Percentiles rank a stretch among this genome's conserved stretches.
phyloP scores from a whole-genome alignment of 345 rosid species.

The Zanthoxylum bungeanum region DNA sequence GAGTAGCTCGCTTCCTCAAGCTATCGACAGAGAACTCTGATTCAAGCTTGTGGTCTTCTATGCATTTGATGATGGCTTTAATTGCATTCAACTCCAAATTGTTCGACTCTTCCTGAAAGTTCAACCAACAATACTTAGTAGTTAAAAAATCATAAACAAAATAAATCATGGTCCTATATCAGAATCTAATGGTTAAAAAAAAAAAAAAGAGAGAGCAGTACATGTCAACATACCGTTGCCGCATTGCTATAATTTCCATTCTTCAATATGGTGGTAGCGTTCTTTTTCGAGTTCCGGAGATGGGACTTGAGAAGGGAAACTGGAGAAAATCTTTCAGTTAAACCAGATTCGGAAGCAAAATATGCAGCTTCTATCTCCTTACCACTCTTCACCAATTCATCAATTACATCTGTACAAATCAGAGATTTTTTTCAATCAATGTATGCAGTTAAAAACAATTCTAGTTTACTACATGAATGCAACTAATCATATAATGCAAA shows the following conservation, averaged over 20 bases:
- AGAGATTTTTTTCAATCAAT: conserved; percentile 14
- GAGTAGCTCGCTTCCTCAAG: conserved; percentile 40
- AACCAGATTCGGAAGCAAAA: conserved; percentile 50
- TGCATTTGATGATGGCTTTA: conserved; percentile 50
- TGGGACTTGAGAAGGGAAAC: conserved; percentile 46
- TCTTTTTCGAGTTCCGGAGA: conserved; percentile 39
- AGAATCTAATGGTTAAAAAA: neutral
- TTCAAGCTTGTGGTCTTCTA: conserved; percentile 60
- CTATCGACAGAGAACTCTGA: conserved; percentile 38
- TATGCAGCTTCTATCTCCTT: conserved; percentile 59
- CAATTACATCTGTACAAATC: conserved; percentile 38
- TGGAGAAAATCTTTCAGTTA: conserved; percentile 48
- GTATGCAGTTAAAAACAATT: neutral
- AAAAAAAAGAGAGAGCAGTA: neutral
- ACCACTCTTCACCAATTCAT: conserved; percentile 44
- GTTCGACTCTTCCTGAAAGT: conserved; percentile 50
- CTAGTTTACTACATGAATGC: neutral
- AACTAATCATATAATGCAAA: neutral
- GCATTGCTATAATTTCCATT: conserved; percentile 31
- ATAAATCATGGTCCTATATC: neutral
- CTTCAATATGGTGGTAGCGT: conserved; percentile 32
- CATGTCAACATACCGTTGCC: conserved; percentile 27
- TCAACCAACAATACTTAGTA: neutral
- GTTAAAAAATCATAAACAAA: neutral
- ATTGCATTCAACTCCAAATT: conserved; percentile 44